These are phyloP conservation scores for Lipomyces spencermartinsiae DNA, from an alignment of 805 yeast species.

Conservation along the genomic window DNA sequence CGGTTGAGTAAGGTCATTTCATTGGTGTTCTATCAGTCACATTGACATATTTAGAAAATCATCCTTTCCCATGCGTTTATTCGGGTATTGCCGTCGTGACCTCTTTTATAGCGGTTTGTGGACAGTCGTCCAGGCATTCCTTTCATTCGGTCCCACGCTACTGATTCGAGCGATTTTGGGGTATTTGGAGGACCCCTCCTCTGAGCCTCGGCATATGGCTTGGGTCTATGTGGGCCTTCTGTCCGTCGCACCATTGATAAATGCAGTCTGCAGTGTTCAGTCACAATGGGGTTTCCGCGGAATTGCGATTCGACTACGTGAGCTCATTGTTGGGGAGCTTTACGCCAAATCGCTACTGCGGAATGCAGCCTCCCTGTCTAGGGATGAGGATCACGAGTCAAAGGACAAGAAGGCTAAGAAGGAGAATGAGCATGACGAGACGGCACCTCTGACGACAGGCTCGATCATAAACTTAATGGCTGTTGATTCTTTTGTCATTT, in stretches of 20 bases:
- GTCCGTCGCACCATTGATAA: conserved; percentile 64
- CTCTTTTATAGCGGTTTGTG: conserved; percentile 71
- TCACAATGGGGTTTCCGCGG: conserved; percentile 88
- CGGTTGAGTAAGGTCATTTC: background rate
- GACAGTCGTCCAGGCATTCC: conserved; percentile 70
- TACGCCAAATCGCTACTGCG: conserved; percentile 90
- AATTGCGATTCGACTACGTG: conserved; percentile 86
- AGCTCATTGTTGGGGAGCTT: conserved; percentile 85
- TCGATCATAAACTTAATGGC: conserved; percentile 70
- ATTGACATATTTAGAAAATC: background rate
- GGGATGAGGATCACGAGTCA: conserved; percentile 15
- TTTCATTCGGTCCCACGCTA: conserved; percentile 78
- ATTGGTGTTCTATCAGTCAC: background rate
- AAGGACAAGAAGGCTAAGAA: conserved; percentile 8
- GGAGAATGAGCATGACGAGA: conserved; percentile 17
- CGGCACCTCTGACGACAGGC: conserved; percentile 16
- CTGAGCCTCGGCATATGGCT: conserved; percentile 70
- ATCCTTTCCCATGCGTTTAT: conserved; percentile 63
- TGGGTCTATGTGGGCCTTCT: conserved; percentile 84
- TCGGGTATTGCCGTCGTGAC: conserved; percentile 65
- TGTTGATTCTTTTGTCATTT: conserved; percentile 16
- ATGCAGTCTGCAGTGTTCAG: conserved; percentile 71
- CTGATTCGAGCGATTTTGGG: conserved; percentile 78
- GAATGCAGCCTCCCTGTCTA: conserved; percentile 46
- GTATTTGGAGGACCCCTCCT: conserved; percentile 73